Evolutionary conservation across 768 basidiomycete species (phyloP).

Genomic region (Boletus vinaceobasis): DNA sequence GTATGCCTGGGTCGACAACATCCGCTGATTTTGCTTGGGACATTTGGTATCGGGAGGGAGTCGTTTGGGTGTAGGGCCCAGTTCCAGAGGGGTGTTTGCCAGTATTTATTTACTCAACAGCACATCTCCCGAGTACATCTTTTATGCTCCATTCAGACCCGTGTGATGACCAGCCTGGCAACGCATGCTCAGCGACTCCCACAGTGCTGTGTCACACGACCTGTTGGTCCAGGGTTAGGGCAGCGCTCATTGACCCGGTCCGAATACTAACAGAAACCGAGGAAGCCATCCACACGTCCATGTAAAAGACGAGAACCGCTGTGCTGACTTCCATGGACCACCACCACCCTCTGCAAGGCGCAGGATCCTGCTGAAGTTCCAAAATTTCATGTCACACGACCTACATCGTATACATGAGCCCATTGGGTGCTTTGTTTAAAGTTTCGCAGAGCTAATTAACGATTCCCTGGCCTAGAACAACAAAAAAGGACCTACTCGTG

Average conservation of each 20-base stretch:
- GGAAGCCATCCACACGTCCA: too few species aligned
- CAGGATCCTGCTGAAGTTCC: not conserved
- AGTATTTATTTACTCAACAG: constrained; percentile 10
- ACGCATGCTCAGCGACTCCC: not conserved
- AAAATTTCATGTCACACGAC: constrained; percentile 16
- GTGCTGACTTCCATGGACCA: not conserved
- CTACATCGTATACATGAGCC: too few species aligned
- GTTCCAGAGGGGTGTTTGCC: constrained; percentile 6
- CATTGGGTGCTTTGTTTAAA: not conserved
- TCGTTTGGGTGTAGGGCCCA: not conserved
- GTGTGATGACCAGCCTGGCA: too few species aligned
- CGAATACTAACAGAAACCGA: too few species aligned
- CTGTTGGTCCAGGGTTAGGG: too few species aligned
- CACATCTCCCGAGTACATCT: not conserved
- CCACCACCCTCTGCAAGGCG: too few species aligned
- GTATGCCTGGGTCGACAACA: constrained; percentile 10
- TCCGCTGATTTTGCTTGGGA: constrained; percentile 1
- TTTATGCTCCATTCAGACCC: not conserved
- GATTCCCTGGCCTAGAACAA: not conserved
- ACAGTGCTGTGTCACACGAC: constrained; percentile 13
- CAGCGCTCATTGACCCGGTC: too few species aligned
- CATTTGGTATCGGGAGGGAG: constrained; percentile 5
- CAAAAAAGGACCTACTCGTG: not conserved
- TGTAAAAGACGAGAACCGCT: not conserved
- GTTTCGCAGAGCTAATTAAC: not conserved